These are phyloP conservation scores for Podila verticillata DNA, from an alignment of 192 early-diverging fungal genomes.

Conservation along the genomic window DNA sequence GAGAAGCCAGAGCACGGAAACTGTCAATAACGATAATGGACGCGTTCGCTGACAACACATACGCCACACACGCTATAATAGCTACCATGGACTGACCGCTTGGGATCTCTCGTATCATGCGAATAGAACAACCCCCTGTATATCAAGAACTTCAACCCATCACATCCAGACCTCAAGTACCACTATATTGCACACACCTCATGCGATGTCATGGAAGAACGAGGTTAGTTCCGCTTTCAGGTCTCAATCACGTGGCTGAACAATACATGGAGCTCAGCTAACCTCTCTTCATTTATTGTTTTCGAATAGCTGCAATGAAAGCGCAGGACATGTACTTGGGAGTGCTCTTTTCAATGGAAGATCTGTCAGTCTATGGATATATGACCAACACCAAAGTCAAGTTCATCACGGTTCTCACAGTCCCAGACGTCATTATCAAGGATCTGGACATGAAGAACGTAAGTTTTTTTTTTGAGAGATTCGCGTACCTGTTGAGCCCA, in stretches of 20 bases:
- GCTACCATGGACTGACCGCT: not conserved
- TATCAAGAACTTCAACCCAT: conserved; percentile 78
- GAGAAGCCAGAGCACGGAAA: not conserved
- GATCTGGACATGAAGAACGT: conserved; percentile 86
- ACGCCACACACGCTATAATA: too few species aligned
- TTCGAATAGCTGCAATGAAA: conserved; percentile 61
- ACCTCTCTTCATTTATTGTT: conserved; percentile 5
- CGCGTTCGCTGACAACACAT: not conserved
- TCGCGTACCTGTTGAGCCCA: not conserved
- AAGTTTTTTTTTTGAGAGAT: conserved; percentile 15
- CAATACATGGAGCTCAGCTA: too few species aligned
- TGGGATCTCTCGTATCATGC: not conserved
- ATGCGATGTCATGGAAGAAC: conserved; percentile 89
- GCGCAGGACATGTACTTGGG: conserved; percentile 87
- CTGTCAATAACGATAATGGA: not conserved
- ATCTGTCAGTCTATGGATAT: conserved; percentile 91
- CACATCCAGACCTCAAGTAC: conserved; percentile 85
- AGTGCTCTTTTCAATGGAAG: conserved; percentile 88
- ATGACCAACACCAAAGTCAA: conserved; percentile 89
- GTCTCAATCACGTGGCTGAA: not conserved
- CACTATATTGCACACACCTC: conserved; percentile 94
- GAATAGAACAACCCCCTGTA: conserved; percentile 87
- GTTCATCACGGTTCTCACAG: conserved; percentile 72
- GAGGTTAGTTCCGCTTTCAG: conserved; percentile 56
- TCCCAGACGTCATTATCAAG: conserved; percentile 79